Percentiles rank a stretch among this genome's conserved stretches.
Evolutionary conservation across 352 stramenopile species (phyloP).

Genomic region (Pythium guiyangense): DNA sequence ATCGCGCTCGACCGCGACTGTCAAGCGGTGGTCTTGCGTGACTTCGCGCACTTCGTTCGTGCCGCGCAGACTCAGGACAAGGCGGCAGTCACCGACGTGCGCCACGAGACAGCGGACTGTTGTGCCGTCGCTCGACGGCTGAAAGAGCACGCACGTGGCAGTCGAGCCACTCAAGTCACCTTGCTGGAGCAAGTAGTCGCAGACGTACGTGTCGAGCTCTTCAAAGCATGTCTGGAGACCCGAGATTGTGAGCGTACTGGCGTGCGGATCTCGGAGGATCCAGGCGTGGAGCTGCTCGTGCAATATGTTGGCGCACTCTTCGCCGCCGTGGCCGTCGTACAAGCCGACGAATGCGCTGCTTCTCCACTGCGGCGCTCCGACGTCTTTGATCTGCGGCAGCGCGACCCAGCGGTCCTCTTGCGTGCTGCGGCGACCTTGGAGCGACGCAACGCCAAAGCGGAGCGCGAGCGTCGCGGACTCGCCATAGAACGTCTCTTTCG

Average conservation of each 20-base stretch:
- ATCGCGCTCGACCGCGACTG: conserved; percentile 38
- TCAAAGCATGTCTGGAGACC: conserved; percentile 47
- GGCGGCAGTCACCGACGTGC: conserved; percentile 75
- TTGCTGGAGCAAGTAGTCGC: conserved; percentile 66
- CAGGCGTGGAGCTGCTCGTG: conserved; percentile 69
- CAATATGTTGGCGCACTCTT: conserved; percentile 68
- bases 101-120: conserved; percentile 33
- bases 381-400: conserved; percentile 28
- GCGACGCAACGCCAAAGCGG: conserved; percentile 38
- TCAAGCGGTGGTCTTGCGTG: conserved; percentile 69
- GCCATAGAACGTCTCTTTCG: conserved; percentile 29
- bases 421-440: conserved; percentile 62
- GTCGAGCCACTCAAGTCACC: conserved; percentile 77
- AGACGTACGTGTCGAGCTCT: conserved; percentile 61
- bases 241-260: conserved; percentile 16
- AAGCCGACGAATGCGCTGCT: conserved; percentile 56
- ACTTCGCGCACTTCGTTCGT: conserved; percentile 32
- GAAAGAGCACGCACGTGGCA: conserved; percentile 56
- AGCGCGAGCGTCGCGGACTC: conserved; percentile 32
- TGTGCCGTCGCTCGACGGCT: conserved; percentile 4
- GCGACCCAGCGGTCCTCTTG: conserved; percentile 76
- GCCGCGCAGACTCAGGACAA: conserved; percentile 43
- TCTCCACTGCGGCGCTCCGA: conserved; percentile 9
- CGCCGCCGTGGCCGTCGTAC: conserved; percentile 82
- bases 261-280: conserved; percentile 41